Evolutionary conservation across 305 asterid species (phyloP).

Genomic region (Fraxinus albicans): DNA sequence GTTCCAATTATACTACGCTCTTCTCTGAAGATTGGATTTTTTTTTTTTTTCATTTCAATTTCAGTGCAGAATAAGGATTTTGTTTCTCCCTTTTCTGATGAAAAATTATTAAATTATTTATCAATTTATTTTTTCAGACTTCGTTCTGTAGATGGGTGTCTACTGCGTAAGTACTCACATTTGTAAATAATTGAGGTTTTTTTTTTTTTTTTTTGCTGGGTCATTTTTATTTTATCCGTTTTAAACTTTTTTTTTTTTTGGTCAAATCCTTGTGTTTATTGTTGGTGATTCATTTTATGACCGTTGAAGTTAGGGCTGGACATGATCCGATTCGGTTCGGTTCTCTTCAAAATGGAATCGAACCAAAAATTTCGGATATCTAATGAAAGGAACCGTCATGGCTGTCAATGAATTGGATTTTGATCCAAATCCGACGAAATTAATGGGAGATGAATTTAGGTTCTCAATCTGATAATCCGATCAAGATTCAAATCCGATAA

Average conservation of each 20-base stretch:
- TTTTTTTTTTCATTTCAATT: background rate
- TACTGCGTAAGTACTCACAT: background rate
- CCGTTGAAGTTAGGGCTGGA: background rate
- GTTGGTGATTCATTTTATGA: background rate
- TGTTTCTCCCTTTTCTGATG: background rate
- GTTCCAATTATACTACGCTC: background rate
- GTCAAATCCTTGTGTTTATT: background rate
- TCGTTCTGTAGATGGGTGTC: background rate
- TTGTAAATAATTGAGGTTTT: background rate
- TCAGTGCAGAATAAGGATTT: background rate
- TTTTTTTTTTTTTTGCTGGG: background rate
- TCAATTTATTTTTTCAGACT: background rate
- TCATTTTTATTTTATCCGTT: too few relatives aligned
- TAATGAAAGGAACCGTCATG: too few relatives aligned
- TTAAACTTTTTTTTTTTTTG: background rate
- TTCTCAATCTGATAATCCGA: too few relatives aligned
- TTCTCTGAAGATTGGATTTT: background rate
- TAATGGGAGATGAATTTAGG: too few relatives aligned
- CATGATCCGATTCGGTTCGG: too few relatives aligned
- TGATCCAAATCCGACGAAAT: too few relatives aligned
- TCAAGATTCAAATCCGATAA: too few relatives aligned
- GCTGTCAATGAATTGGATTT: too few relatives aligned
- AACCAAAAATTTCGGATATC: too few relatives aligned
- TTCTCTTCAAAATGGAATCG: too few relatives aligned
- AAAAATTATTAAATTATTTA: background rate